Base-by-base conservation (phyloP, 208 protist species). In the Pavlovales sp. region DNA sequence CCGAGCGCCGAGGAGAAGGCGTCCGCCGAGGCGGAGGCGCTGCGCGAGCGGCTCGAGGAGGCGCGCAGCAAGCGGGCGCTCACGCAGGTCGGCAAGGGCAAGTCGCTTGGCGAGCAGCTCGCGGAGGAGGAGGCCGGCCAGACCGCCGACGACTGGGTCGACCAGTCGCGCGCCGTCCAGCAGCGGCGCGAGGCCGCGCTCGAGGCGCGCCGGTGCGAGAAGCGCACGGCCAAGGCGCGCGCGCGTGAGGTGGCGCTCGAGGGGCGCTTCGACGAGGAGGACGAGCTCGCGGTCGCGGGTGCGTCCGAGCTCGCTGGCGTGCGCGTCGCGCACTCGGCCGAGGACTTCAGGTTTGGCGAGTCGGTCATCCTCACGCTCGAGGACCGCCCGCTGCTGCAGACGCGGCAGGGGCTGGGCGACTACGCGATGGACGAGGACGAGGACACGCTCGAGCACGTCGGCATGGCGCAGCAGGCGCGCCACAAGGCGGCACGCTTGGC, bases 371-470 rank as follows among this genome's bases (percentile, higher is more conserved):
- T 86, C n/a, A 86, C 81, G 10, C 81, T 86, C 20, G 81, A 44
- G 34, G 81, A 86, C 57, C 1, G n/a, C 20, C 8, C 36, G 7
- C 32, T 86, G 30, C 34, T 86, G 30, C 26, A 41, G 44, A n/a
- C 22, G 34, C 20, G 14, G 39, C 14, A 57, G 18, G 80, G 47
- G 22, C 26, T 14, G 11, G 34, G 8, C 34, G 34, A 37, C n/a
- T 85, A 85, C 47, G 46, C 5, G 10, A 10, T 85, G 0, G 18
- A 76, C 28, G 81, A 86, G 0, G 37, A 37, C 20, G 57, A 38
- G 22, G 81, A 86, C 41, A 75, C 37, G 47, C 81, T 86, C 47
- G 81, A 86, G 57, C 38, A 86, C 57, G 81, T 76, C 81, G n/a
- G 1, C 34, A 75, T 86, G 44, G 36, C 81, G 26, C 34, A 86